phyloP scores from a whole-genome alignment of 371 early-diverging fungal species.

The Mortierella sp. region DNA sequence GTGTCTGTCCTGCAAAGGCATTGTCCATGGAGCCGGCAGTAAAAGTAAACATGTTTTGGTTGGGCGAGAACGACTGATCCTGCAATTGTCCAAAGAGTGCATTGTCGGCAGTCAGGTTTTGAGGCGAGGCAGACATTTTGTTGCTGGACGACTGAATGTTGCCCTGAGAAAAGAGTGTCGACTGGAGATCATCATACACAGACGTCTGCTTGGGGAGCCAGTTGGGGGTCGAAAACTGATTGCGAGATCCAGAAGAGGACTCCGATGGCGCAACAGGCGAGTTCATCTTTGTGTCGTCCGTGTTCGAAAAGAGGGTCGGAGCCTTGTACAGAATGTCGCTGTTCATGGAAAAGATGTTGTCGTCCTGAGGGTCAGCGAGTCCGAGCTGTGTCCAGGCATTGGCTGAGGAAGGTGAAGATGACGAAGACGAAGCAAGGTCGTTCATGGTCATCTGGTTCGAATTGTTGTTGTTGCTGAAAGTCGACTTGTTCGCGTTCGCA shows the following conservation, averaged over 20 bases:
- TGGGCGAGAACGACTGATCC: slow-evolving; percentile 28
- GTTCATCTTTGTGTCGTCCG: slow-evolving; percentile 6
- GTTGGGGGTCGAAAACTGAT: background rate
- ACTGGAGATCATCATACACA: slow-evolving; percentile 19
- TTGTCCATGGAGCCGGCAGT: slow-evolving; percentile 15
- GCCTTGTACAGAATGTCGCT: slow-evolving; percentile 36
- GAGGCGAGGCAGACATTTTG: slow-evolving; percentile 12
- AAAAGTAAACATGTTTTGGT: slow-evolving; percentile 36
- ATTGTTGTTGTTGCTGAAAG: slow-evolving; percentile 10
- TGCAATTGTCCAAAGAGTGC: slow-evolving; percentile 18
- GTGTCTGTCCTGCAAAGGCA: slow-evolving; percentile 11
- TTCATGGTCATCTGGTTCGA: slow-evolving; percentile 16
- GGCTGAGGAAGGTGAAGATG: slow-evolving; percentile 24
- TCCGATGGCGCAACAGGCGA: background rate
- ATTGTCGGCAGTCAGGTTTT: slow-evolving; percentile 12
- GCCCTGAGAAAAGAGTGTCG: slow-evolving; percentile 16
- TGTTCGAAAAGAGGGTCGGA: slow-evolving; percentile 1
- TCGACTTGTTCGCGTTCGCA: slow-evolving; percentile 1
- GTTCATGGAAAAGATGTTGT: slow-evolving; percentile 41
- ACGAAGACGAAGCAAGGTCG: slow-evolving; percentile 17
- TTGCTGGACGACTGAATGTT: slow-evolving; percentile 5
- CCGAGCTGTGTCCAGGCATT: slow-evolving; percentile 44
- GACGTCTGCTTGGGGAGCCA: slow-evolving; percentile 18
- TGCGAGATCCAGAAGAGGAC: background rate
- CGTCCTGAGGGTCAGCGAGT: slow-evolving; percentile 39